These are phyloP conservation scores for Medicago lupulina DNA, from an alignment of 306 rosid species.

Conservation along the genomic window DNA sequence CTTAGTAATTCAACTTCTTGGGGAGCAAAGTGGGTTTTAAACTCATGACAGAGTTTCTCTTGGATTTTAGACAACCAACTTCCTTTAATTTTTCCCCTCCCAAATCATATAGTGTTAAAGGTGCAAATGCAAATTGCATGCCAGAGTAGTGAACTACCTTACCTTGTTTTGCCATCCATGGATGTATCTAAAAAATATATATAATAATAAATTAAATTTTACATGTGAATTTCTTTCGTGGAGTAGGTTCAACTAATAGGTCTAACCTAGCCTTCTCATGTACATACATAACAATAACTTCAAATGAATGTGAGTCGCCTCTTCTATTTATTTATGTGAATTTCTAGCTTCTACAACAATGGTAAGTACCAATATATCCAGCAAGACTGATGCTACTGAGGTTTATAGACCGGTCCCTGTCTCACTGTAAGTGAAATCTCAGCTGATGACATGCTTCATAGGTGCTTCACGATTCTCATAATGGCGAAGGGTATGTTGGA, in stretches of 20 bases:
- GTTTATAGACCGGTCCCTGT: conserved; percentile 19
- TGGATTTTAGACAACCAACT: neutral
- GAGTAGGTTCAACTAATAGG: conserved; percentile 30
- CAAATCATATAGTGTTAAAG: neutral
- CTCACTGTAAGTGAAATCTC: conserved; percentile 27
- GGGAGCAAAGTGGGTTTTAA: neutral
- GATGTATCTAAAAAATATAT: neutral
- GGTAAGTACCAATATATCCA: conserved; percentile 19
- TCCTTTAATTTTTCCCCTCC: neutral
- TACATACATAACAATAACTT: conserved; percentile 35
- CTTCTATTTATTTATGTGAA: conserved; percentile 23
- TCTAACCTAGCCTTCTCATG: conserved; percentile 32
- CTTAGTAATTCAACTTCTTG: neutral
- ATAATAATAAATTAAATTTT: conserved; percentile 41
- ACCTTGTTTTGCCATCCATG: neutral
- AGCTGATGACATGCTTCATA: conserved; percentile 47
- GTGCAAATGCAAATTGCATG: neutral
- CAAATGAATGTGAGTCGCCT: conserved; percentile 17
- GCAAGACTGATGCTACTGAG: neutral
- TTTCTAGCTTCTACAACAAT: conserved; percentile 31
- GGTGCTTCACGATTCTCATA: conserved; percentile 48
- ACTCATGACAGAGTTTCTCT: neutral
- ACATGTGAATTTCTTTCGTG: conserved; percentile 18
- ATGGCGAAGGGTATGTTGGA: conserved; percentile 44
- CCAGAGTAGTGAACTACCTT: neutral